A percentile compares a stretch with the other conserved stretches of the same genome.
These are phyloP conservation scores for Solanum rostratum DNA, from an alignment of 257 asterid genomes.

Conservation along the genomic window DNA sequence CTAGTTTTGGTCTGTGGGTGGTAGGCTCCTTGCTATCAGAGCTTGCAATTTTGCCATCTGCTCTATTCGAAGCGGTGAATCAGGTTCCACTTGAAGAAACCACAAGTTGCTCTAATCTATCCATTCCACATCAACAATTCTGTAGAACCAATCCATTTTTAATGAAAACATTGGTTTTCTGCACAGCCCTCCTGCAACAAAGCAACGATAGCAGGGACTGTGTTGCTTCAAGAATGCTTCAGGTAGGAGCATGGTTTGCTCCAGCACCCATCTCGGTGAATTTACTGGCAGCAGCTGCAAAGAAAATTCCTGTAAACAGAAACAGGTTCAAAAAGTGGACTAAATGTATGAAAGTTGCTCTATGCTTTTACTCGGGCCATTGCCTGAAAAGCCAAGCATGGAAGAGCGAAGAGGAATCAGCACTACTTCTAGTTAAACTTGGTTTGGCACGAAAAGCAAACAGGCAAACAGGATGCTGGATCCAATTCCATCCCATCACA, in stretches of 20 bases:
- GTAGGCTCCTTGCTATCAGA: conserved; percentile 64
- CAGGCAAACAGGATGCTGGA: conserved; percentile 54
- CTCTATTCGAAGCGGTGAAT: conserved; percentile 53
- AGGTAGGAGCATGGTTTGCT: conserved; percentile 77
- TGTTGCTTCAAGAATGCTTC: conserved; percentile 57
- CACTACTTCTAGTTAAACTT: conserved; percentile 42
- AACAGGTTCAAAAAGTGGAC: conserved; percentile 47
- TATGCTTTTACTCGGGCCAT: conserved; percentile 34
- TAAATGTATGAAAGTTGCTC: conserved; percentile 28
- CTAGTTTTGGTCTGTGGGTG: conserved; percentile 57
- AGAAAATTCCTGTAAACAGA: conserved; percentile 28
- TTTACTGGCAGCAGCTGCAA: conserved; percentile 59
- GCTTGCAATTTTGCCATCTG: conserved; percentile 48
- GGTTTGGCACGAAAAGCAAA: conserved; percentile 62
- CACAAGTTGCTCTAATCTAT: conserved; percentile 12
- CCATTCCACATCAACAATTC: conserved; percentile 41
- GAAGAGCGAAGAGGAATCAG: conserved; percentile 69
- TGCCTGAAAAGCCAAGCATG: conserved; percentile 41
- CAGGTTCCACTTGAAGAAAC: conserved; percentile 35
- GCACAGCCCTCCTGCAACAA: conserved; percentile 34
- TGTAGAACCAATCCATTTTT: conserved; percentile 46
- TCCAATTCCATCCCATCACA: conserved; percentile 69
- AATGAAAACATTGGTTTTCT: conserved; percentile 40
- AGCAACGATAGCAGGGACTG: conserved; percentile 23
- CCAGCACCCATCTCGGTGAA: conserved; percentile 52